Conservation (phyloP, 2,329 filamentous ascomycete species). For the Ceratocystis papillata region DNA sequence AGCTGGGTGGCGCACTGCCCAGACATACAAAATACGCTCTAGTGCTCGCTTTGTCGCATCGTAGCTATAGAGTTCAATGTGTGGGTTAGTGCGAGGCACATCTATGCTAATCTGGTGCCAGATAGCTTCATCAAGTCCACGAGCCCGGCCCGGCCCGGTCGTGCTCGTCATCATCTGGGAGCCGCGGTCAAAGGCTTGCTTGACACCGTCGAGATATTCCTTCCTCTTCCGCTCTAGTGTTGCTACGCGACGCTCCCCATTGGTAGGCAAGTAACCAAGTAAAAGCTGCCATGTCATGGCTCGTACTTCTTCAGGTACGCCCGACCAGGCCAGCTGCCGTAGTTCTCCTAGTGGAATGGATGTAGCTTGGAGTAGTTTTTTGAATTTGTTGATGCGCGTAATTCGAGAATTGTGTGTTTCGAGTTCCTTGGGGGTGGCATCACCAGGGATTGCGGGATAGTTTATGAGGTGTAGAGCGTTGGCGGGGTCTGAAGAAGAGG, state of each 20-base stretch:
- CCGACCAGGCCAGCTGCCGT: slow-evolving; percentile 81
- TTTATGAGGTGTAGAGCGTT: slow-evolving; percentile 92
- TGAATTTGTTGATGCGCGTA: slow-evolving; percentile 96
- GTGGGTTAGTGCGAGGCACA: slow-evolving; percentile 88
- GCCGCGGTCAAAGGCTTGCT: slow-evolving; percentile 58
- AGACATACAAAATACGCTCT: slow-evolving; percentile 90
- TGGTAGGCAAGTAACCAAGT: slow-evolving; percentile 91
- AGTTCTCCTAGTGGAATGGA: slow-evolving; percentile 78
- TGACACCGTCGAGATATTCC: slow-evolving; percentile 89
- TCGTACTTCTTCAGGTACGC: slow-evolving; percentile 85
- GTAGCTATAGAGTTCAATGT: slow-evolving; percentile 88
- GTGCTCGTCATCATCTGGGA: slow-evolving; percentile 24
- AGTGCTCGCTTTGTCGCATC: slow-evolving; percentile 90
- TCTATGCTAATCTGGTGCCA: slow-evolving; percentile 99
- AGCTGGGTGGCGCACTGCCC: slow-evolving; percentile 94
- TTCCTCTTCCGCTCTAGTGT: slow-evolving; percentile 90
- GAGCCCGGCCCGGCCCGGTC: slow-evolving; percentile 32
- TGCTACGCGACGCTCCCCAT: slow-evolving; percentile 79
- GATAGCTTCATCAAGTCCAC: slow-evolving; percentile 85
- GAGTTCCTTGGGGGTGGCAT: slow-evolving; percentile 69
- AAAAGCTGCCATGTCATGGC: slow-evolving; percentile 99
- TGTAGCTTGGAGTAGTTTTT: slow-evolving; percentile 83
- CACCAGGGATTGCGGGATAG: slow-evolving; percentile 62
- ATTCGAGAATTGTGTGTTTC: slow-evolving; percentile 81
- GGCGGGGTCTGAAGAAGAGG: slow-evolving; percentile 53